These are phyloP conservation scores for Clathrospora elynae DNA, from an alignment of 2,329 filamentous ascomycete genomes.

Conservation along the genomic window DNA sequence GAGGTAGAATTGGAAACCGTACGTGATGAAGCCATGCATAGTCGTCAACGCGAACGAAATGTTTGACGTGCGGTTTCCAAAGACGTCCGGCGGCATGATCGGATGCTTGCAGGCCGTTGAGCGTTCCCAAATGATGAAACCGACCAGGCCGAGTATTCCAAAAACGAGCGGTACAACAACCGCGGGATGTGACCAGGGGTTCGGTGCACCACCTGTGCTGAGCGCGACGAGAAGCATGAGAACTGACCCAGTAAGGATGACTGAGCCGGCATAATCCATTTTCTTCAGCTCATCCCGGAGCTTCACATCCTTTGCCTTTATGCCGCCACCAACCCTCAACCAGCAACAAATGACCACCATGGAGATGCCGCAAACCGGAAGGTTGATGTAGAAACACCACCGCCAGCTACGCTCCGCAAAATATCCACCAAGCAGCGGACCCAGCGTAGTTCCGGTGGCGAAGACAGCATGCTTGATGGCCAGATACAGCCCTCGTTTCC, in stretches of 20 bases:
- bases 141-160: slow-evolving; percentile 49
- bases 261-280: slow-evolving; percentile 54
- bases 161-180: slow-evolving; percentile 54
- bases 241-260: slow-evolving; percentile 49
- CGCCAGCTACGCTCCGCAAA: slow-evolving; percentile 50
- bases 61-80: slow-evolving; percentile 51
- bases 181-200: slow-evolving; percentile 51
- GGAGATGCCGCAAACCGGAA: slow-evolving; percentile 40
- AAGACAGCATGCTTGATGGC: slow-evolving; percentile 35
- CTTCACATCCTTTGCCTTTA: slow-evolving; percentile 16
- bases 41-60: slow-evolving; percentile 44
- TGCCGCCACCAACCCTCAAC: slow-evolving; percentile 35
- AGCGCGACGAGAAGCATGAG: slow-evolving; percentile 53
- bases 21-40: slow-evolving; percentile 38
- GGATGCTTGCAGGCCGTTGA: slow-evolving; percentile 37
- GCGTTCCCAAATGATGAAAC: slow-evolving; percentile 49
- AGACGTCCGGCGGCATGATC: slow-evolving; percentile 53
- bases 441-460: slow-evolving; percentile 35
- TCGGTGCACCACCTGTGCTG: slow-evolving; percentile 51
- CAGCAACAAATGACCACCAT: slow-evolving; percentile 36
- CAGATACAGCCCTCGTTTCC: slow-evolving; percentile 52
- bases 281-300: slow-evolving; percentile 26
- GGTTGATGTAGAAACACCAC: slow-evolving; percentile 54
- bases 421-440: slow-evolving; percentile 40
- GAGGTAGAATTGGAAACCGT: slow-evolving; percentile 37